Evolutionary conservation across 805 yeast genomes (phyloP).

Genomic region (Clavispora vitiphila): DNA sequence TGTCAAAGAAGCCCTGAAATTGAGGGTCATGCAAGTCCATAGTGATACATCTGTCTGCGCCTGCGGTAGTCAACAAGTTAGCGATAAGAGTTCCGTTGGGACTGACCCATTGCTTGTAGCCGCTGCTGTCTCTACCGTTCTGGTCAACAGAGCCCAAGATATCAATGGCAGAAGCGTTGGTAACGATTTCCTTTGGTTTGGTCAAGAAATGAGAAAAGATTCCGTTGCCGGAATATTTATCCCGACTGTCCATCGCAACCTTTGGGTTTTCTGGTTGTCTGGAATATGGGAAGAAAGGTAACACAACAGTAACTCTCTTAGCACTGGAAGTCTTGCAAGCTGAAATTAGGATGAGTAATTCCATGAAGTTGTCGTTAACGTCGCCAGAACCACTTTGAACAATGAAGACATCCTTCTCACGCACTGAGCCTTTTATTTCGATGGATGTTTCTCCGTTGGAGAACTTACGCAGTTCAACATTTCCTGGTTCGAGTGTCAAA

Average conservation of each 20-base stretch:
- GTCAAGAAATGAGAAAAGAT: constrained; percentile 6
- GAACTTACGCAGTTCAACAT: constrained; percentile 55
- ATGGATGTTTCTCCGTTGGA: constrained; percentile 95
- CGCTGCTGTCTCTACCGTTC: constrained; percentile 46
- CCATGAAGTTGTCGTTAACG: constrained; percentile 83
- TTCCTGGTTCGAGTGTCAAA: constrained; percentile 68
- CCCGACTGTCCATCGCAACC: constrained; percentile 15
- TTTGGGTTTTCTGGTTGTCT: constrained; percentile 90
- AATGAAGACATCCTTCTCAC: constrained; percentile 94
- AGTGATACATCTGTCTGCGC: constrained; percentile 94
- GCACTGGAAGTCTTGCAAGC: constrained; percentile 94
- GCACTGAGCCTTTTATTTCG: constrained; percentile 77
- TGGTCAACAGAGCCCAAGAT: constrained; percentile 29
- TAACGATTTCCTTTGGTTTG: constrained; percentile 23
- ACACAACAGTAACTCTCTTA: constrained; percentile 79
- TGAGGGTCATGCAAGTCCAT: constrained; percentile 98
- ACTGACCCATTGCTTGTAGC: constrained; percentile 92
- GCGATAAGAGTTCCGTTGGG: constrained; percentile 93
- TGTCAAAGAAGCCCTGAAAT: constrained; percentile 94
- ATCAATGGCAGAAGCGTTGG: constrained; percentile 31
- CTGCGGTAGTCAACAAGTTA: constrained; percentile 80
- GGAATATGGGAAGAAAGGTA: constrained; percentile 92
- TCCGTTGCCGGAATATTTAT: constrained; percentile 8
- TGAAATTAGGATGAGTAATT: constrained; percentile 75
- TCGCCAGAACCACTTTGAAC: constrained; percentile 84